A percentile compares a stretch with the other conserved stretches of the same genome.
Evolutionary conservation across 768 basidiomycete genomes (phyloP).

Genomic region (Fomitopsis serialis): DNA sequence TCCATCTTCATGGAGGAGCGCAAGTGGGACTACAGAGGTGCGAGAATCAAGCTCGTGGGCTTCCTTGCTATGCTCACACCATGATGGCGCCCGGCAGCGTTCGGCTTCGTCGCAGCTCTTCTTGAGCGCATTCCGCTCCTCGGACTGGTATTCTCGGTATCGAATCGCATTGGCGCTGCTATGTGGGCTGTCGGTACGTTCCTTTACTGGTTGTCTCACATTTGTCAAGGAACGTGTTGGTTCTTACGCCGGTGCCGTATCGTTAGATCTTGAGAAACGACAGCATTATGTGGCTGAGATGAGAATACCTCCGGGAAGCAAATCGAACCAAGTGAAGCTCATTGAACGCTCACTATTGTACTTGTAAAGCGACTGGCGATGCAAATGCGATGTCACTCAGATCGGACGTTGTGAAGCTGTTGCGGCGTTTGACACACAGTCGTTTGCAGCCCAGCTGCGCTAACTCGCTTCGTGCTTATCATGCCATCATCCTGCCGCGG

Average conservation of each 20-base stretch:
- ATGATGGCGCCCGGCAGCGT: constrained; percentile 50
- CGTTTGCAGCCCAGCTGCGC: no score
- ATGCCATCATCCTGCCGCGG: no score
- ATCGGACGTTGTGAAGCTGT: no score
- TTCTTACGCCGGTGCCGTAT: no score
- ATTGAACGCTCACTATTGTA: neutral
- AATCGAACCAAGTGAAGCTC: neutral
- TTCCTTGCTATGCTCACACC: no score
- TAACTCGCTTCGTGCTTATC: no score
- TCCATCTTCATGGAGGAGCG: constrained; percentile 83
- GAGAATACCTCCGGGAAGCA: neutral
- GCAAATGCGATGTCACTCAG: no score
- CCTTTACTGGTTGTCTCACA: neutral
- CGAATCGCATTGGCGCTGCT: constrained; percentile 85
- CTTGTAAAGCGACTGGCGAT: no score
- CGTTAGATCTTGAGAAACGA: constrained; percentile 58
- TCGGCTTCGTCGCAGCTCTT: constrained; percentile 81
- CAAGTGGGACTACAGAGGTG: constrained; percentile 86
- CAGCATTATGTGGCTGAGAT: constrained; percentile 39
- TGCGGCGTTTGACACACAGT: no score
- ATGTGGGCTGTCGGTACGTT: constrained; percentile 85
- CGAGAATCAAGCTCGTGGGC: no score
- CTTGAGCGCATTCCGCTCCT: constrained; percentile 79
- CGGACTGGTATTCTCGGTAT: constrained; percentile 77
- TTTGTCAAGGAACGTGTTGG: no score